These are phyloP conservation scores for Nannochloropsis gaditana DNA, from an alignment of 108 stramenopile species.

Conservation along the genomic window DNA sequence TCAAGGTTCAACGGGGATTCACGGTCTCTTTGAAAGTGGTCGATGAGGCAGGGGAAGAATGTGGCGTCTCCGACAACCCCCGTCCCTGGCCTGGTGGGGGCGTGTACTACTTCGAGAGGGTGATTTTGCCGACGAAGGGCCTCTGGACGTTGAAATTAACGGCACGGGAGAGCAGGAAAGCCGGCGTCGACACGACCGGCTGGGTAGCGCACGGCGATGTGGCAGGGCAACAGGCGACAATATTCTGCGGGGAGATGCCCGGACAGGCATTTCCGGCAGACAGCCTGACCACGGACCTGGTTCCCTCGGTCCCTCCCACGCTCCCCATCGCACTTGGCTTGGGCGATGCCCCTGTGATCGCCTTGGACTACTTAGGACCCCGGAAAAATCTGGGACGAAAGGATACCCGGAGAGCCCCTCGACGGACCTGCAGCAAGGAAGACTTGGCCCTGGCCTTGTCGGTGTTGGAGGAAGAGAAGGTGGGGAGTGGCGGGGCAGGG, in stretches of 20 bases:
- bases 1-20: background rate
- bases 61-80: background rate
- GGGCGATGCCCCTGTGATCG: conserved; percentile 1
- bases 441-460: background rate
- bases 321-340: background rate
- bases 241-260: background rate
- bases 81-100: background rate
- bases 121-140: background rate
- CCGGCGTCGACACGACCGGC: too few species aligned
- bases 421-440: background rate
- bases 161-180: background rate
- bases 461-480: background rate
- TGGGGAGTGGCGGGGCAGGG: background rate
- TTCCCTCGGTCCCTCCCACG: background rate
- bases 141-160: conserved; percentile 6
- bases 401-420: background rate
- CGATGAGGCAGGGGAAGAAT: conserved; percentile 7
- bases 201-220: background rate
- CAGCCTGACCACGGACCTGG: too few species aligned
- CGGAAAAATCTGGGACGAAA: background rate
- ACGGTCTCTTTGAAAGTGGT: background rate
- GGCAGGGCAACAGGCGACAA: background rate
- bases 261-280: background rate
- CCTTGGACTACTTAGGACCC: background rate
- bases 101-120: background rate